A percentile compares a stretch with the other conserved stretches of the same genome.
These are phyloP conservation scores for Pseudogymnoascus sp. DNA, from an alignment of 2,329 filamentous ascomycete genomes.

Conservation along the genomic window DNA sequence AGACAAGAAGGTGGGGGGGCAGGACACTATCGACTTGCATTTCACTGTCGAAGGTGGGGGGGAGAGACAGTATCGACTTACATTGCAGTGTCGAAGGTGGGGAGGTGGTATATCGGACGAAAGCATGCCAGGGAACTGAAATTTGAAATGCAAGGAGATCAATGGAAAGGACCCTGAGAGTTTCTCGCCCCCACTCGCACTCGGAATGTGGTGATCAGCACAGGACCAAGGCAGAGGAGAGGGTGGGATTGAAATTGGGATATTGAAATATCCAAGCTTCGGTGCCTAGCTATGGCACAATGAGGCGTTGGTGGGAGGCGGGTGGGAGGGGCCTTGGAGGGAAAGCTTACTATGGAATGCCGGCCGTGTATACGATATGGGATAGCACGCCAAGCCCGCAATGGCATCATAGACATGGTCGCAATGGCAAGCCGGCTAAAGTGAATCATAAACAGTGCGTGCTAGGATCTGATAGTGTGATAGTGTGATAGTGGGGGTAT, in stretches of 20 bases:
- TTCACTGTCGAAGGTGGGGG: background rate
- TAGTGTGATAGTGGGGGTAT: background rate
- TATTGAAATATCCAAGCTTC: background rate
- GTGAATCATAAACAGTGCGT: background rate
- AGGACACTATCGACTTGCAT: background rate
- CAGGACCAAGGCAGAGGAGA: background rate
- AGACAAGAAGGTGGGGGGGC: background rate
- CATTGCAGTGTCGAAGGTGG: background rate
- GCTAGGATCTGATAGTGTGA: background rate
- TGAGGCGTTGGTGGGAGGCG: background rate
- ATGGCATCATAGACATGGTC: background rate
- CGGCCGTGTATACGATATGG: background rate
- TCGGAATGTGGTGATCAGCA: background rate
- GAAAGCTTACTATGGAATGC: slow-evolving; percentile 1
- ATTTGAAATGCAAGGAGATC: background rate
- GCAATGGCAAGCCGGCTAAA: background rate
- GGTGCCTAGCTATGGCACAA: too few relatives aligned
- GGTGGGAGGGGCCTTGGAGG: background rate
- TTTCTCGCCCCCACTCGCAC: background rate
- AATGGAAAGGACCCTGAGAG: background rate
- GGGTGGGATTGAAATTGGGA: background rate
- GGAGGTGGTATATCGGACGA: background rate
- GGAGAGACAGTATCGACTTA: background rate
- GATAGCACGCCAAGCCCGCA: background rate
- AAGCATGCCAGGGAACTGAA: background rate